A percentile compares a stretch with the other conserved stretches of the same genome.
Conservation (phyloP, 805 yeast genomes). For the Lachancea kluyveri region DNA sequence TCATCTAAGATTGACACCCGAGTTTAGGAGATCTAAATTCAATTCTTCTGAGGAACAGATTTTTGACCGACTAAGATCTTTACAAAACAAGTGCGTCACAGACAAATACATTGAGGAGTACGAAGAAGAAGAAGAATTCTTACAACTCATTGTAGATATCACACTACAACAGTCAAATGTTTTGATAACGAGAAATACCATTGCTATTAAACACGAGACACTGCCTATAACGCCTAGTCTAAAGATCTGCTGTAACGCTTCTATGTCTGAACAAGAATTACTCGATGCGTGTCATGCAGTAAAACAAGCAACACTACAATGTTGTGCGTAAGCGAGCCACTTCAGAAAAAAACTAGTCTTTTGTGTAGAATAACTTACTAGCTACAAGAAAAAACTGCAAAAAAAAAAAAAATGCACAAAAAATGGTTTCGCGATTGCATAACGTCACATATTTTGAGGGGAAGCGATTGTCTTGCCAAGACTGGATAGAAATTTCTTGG, state of each 20-base stretch:
- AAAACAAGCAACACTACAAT: constrained; percentile 23
- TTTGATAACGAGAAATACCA: constrained; percentile 58
- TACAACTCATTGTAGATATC: constrained; percentile 61
- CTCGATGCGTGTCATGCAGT: constrained; percentile 37
- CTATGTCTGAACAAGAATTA: constrained; percentile 40
- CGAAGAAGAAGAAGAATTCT: constrained; percentile 47
- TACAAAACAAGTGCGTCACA: constrained; percentile 29
- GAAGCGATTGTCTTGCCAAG: too few relatives aligned
- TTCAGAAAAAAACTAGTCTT: too few relatives aligned
- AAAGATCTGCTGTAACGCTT: constrained; percentile 43
- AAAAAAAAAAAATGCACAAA: too few relatives aligned
- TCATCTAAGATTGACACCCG: constrained; percentile 53
- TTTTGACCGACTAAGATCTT: constrained; percentile 18
- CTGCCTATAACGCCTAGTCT: constrained; percentile 63
- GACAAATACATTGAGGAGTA: constrained; percentile 31
- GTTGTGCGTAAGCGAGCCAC: constrained; percentile 14
- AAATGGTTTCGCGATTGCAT: too few relatives aligned
- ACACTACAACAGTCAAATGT: constrained; percentile 46
- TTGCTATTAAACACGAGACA: constrained; percentile 65
- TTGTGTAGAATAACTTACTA: too few relatives aligned
- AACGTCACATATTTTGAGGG: too few relatives aligned
- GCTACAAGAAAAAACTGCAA: too few relatives aligned
- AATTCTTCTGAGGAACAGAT: constrained; percentile 23
- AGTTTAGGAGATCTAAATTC: constrained; percentile 28
- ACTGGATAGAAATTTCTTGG: too few relatives aligned